Conservation (phyloP, 176 grass and related monocot genomes). For the Phoenix dactylifera region DNA sequence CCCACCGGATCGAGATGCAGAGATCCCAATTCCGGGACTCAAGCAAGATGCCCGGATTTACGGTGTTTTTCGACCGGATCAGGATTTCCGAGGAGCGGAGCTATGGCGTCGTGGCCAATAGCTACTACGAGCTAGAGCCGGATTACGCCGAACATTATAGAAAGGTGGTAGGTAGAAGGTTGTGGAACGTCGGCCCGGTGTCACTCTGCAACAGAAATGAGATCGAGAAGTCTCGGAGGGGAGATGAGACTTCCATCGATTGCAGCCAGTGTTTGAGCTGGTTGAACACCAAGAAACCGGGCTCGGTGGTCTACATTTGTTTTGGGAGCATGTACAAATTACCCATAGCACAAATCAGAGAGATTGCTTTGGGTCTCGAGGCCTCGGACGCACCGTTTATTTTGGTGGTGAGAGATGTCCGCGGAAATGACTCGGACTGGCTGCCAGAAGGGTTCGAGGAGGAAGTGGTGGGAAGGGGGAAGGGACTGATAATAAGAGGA, state of each 20-base stretch:
- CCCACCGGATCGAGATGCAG: slow-evolving; percentile 38
- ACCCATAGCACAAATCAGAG: slow-evolving; percentile 21
- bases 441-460: slow-evolving; percentile 37
- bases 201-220: slow-evolving; percentile 22
- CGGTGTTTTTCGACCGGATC: background rate
- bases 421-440: slow-evolving; percentile 12
- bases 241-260: slow-evolving; percentile 10
- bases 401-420: slow-evolving; percentile 28
- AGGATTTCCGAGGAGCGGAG: slow-evolving; percentile 12
- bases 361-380: slow-evolving; percentile 45
- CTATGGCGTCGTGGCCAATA: slow-evolving; percentile 45
- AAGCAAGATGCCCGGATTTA: background rate
- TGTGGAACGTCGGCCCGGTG: slow-evolving; percentile 50
- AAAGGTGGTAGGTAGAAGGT: slow-evolving; percentile 5
- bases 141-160: slow-evolving; percentile 29
- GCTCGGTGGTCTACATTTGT: slow-evolving; percentile 47
- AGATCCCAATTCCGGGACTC: slow-evolving; percentile 17
- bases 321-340: slow-evolving; percentile 38
- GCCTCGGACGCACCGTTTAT: slow-evolving; percentile 34
- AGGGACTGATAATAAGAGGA: slow-evolving; percentile 20
- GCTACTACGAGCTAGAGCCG: slow-evolving; percentile 49
- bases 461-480: slow-evolving; percentile 15
- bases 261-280: slow-evolving; percentile 23
- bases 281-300: slow-evolving; percentile 23
- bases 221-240: slow-evolving; percentile 16